Base-by-base conservation (phyloP, 148 eudicot genomes). In the Cornus florida region DNA sequence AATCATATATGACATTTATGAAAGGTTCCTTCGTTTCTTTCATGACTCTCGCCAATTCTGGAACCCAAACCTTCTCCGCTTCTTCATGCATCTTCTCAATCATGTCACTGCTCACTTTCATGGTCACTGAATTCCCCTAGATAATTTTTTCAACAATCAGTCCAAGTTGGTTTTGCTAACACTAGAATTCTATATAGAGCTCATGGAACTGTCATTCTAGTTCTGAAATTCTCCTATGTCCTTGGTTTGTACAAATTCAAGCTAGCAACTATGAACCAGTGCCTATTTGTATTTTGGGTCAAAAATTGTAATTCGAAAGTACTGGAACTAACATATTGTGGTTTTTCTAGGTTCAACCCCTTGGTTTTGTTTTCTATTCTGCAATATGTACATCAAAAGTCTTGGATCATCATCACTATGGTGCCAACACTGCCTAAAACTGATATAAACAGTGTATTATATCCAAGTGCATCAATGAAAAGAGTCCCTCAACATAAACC, bases 101-200 rank as follows among this genome's bases (percentile, higher is more conserved):
- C 90, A 86, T 89, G 68, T 91, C 89, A 10, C 81, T 66, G 79
- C 88, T 90, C 67, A 89, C 96, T 86, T 89, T 95, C 87, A 86
- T 85, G 46, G 98, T 95, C 73, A 93, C 91, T 0, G 98, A 95
- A 72, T 86, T 90, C 28, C 93, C 89, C 98, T 93, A 82, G 6
- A 17, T 53, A 71, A 23, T 22, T 68, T 67, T 35, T 24, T 32
- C 77, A 3, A 20, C 17, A 33, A 16, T 74, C 65, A 74, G 67
- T 68, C 31, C 31, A 53, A 50, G 22, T 22, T 41, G 64, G 57
- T 5, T 13, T 62, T 6, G 11, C 66, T 9, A 62, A 62, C 23
- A 17, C 23, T n/a, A 17, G 24, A 20, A 62, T 16, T 57, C 64
- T 62, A 53, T 53, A 53, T 2, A 53, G 7, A 53, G 7, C 19